Evolutionary conservation across 306 rosid species (phyloP).

Genomic region (Heteromeles arbutifolia): DNA sequence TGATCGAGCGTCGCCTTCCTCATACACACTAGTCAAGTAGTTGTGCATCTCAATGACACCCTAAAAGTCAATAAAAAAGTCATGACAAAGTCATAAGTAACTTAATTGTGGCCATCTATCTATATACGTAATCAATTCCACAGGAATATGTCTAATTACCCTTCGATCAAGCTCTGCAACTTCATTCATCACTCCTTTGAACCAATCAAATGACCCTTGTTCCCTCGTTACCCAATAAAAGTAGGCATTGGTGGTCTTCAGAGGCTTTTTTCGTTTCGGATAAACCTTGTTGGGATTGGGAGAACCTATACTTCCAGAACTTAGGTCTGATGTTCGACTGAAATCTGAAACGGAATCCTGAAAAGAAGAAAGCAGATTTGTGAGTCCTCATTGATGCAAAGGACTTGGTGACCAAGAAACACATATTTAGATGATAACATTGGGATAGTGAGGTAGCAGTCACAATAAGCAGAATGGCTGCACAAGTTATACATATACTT

Average conservation of each 20-base stretch:
- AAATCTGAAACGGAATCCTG: conserved; percentile 68
- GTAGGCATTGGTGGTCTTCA: conserved; percentile 92
- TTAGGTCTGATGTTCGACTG: conserved; percentile 55
- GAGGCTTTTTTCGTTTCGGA: conserved; percentile 57
- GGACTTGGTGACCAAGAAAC: neutral
- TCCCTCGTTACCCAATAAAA: conserved; percentile 99
- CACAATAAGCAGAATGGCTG: neutral
- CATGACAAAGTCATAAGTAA: neutral
- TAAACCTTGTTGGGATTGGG: conserved; percentile 36
- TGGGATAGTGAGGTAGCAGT: neutral
- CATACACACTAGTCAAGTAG: conserved; percentile 96
- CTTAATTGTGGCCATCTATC: neutral
- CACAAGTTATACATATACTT: conserved; percentile 40
- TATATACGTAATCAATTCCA: neutral
- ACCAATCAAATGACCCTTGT: conserved; percentile 99
- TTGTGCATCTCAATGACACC: conserved; percentile 99
- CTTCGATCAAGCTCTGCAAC: conserved; percentile 92
- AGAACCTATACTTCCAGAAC: conserved; percentile 50
- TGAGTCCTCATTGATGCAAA: neutral
- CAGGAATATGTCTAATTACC: conserved; percentile 31
- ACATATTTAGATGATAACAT: neutral
- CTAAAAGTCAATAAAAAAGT: conserved; percentile 30
- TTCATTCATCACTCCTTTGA: conserved; percentile 99
- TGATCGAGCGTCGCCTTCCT: conserved; percentile 98
- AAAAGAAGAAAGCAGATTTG: neutral